Percentiles rank a stretch among this genome's conserved stretches.
These are phyloP conservation scores for Persicaria tinctoria DNA, from an alignment of 148 eudicot genomes.

Conservation along the genomic window DNA sequence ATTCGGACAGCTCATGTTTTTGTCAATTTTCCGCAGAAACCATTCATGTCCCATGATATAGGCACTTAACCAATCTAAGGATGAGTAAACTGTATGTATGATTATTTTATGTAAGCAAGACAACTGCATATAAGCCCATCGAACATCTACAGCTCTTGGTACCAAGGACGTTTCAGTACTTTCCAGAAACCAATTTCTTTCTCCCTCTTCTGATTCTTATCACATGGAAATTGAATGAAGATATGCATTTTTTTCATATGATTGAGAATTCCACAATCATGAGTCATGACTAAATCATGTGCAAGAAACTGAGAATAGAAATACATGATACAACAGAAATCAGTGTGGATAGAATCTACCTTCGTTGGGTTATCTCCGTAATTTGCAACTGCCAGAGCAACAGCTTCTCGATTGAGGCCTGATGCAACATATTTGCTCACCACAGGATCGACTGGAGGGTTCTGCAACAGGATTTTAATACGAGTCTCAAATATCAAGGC, in stretches of 20 bases:
- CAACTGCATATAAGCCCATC: not conserved
- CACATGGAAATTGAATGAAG: not conserved
- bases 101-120: not conserved
- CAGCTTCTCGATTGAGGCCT: slow-evolving; percentile 92
- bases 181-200: not conserved
- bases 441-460: slow-evolving; percentile 59
- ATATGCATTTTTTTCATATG: not conserved
- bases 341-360: slow-evolving; percentile 24
- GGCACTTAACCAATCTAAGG: not conserved
- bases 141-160: not conserved
- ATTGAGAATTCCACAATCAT: not conserved
- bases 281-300: not conserved
- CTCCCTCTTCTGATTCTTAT: not conserved
- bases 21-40: too few relatives aligned
- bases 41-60: too few relatives aligned
- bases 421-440: slow-evolving; percentile 69
- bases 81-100: not conserved
- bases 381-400: slow-evolving; percentile 74
- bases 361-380: slow-evolving; percentile 87
- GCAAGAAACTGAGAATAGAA: not conserved
- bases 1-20: too few relatives aligned
- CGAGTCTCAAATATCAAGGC: not conserved
- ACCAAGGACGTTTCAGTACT: not conserved
- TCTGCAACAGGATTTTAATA: slow-evolving; percentile 30
- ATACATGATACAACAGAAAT: not conserved